Evolutionary conservation across 2,329 filamentous ascomycete genomes (phyloP), one percentile per base, ranked within the genome.

Genomic region (Aspergillus latus): DNA sequence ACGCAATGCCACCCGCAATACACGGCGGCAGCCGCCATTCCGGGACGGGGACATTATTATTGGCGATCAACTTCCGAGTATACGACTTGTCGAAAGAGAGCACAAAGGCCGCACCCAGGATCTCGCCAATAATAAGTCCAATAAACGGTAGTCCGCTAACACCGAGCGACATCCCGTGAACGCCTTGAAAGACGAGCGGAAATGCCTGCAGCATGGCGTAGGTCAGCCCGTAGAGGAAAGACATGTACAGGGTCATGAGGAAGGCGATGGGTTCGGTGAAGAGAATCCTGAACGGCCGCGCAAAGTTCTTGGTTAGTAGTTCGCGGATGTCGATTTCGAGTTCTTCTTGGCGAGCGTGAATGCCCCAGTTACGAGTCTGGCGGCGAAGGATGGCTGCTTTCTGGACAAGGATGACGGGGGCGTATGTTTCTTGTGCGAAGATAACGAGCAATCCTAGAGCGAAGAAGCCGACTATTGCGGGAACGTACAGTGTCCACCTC

Each of bases 371-470:
- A 16, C 56, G 52, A 5, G 62, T 64, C 30, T 65, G 62, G 11
- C 60, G 59, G 9, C 62, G 62, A 29, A 65, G 49, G 26, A 62
- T 60, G 9, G 55, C 51, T 1, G 63, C 63, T 15, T 64, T 64
- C 26, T 64, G 50, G 2, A 59, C 54, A 1, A 64, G 54, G 2
- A 65, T 55, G 2, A 60, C 37, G 4, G 81, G 81, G 0, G 80
- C 75, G 59, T 84, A 84, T 0, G 79, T 80, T 64, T 84, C 81
- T 49, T 80, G 69, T 13, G 81, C 71, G 65, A 82, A 80, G 26
- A 68, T 5, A 1, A 56, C 32, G 5, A 66, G 56, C 13, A 66
- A 63, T 0, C 59, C 68, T 13, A 80, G 74, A 3, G 73, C 70
- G 11, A 66, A 58, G 60, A 80, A 82, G 6, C 78, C 80, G 74